Conservation (phyloP, 495 filamentous ascomycete genomes). For the Neurospora hispaniola region DNA sequence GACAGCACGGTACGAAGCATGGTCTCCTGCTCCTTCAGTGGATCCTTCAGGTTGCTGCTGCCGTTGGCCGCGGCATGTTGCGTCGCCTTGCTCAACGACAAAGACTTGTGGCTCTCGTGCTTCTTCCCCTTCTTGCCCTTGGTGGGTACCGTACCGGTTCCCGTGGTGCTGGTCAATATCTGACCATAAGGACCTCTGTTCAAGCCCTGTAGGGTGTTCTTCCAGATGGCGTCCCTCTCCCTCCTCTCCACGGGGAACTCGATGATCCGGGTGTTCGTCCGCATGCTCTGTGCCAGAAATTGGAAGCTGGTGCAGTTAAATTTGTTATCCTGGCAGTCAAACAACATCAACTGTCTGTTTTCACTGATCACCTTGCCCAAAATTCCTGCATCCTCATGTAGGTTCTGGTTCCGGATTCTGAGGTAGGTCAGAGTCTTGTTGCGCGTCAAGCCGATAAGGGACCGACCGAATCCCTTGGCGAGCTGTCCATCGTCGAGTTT, state of each 20-base stretch:
- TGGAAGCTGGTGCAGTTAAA: conserved; percentile 28
- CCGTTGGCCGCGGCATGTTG: background rate
- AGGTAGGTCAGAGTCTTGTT: conserved; percentile 69
- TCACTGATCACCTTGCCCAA: conserved; percentile 36
- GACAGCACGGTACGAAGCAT: conserved; percentile 5
- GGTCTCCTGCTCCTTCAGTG: conserved; percentile 4
- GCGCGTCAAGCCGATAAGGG: conserved; percentile 62
- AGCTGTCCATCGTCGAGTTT: conserved; percentile 79
- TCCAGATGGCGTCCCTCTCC: conserved; percentile 17
- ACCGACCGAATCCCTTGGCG: conserved; percentile 69
- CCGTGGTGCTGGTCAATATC: background rate
- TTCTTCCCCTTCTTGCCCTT: background rate
- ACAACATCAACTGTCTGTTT: conserved; percentile 12
- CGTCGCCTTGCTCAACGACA: background rate
- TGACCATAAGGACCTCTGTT: conserved; percentile 3
- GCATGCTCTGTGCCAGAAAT: conserved; percentile 21
- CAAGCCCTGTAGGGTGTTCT: conserved; percentile 12
- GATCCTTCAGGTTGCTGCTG: background rate
- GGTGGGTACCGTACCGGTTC: background rate
- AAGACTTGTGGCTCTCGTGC: background rate
- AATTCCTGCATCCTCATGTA: conserved; percentile 36
- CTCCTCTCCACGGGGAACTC: conserved; percentile 16
- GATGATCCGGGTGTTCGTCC: conserved; percentile 15
- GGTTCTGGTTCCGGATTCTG: conserved; percentile 53
- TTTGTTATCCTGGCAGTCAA: conserved; percentile 35